Evolutionary conservation across 2,329 filamentous ascomycete genomes (phyloP), one percentile per base, ranked within the genome.

Genomic region (Diaporthe velutina): DNA sequence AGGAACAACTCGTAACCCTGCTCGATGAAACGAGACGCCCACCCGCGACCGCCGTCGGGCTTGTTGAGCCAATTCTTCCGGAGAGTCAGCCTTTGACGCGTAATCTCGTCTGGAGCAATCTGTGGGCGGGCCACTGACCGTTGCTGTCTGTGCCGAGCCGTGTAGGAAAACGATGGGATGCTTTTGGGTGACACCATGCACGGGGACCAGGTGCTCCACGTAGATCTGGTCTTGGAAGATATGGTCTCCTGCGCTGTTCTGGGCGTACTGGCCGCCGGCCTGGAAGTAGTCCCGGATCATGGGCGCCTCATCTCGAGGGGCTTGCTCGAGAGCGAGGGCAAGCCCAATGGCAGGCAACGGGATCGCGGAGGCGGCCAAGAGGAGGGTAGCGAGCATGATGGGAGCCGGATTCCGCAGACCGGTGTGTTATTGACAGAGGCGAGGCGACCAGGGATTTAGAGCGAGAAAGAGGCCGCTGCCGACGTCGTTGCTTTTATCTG

Each of bases 1-100:
- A 88, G 80, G 79, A 87, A 88, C 61, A 88, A 81, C 58, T 85
- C 84, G 78, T 87, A 86, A 22, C 87, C 86, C n/a, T 83, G 81
- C 7, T 79, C 77, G 9, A 89, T 76, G 77, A 89, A 89, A 73
- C 83, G 83, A 4, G 85, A 86, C 0, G 87, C 85, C 87, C 87
- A 89, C 22, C 87, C 87, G 12, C 82, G 82, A 19, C 83, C 80
- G 58, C 85, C 85, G 73, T 88, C 86, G 9, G 87, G 86, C 60
- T 85, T 88, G 68, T 84, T 85, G 28, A 87, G 81, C 80, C 85
- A 88, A 15, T 33, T 75, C 40, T 70, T 74, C 60, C 75, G 61
- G 48, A 54, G 33, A 33, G 48, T 68, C 64, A 68, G 64, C 64
- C 12, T 25, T 68, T n/a, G 28, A 52, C 35, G 15, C 72, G 33